Evolutionary conservation across 768 basidiomycete genomes (phyloP).

Genomic region (Mycena kentingensis): DNA sequence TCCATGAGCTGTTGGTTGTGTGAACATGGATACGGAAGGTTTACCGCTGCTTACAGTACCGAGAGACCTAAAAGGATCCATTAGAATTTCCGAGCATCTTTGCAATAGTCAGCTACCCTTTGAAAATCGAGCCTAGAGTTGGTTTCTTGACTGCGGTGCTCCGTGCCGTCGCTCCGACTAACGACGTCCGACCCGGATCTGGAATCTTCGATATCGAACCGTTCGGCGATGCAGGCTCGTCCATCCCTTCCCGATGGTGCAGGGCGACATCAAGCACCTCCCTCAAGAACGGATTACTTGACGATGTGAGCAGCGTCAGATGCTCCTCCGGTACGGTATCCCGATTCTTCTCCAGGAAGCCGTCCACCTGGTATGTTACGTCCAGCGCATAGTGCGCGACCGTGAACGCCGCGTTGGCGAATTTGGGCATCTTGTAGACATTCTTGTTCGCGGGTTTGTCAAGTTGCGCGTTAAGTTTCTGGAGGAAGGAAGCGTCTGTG

Average conservation of each 20-base stretch:
- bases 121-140: conserved; percentile 24
- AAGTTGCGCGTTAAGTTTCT: conserved; percentile 89
- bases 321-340: conserved; percentile 99
- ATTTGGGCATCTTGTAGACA: conserved; percentile 97
- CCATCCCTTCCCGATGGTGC: conserved; percentile 65
- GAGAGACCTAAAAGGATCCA: conserved; percentile 57
- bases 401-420: conserved; percentile 95
- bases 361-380: conserved; percentile 97
- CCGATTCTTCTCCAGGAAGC: conserved; percentile 97
- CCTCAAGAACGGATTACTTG: conserved; percentile 90
- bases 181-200: conserved; percentile 40
- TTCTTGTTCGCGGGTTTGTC: conserved; percentile 81
- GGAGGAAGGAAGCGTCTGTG: conserved; percentile 88
- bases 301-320: conserved; percentile 79
- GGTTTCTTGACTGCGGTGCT: conserved; percentile 21
- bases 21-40: conserved; percentile 97
- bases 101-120: conserved; percentile 18
- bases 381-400: conserved; percentile 98
- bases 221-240: conserved; percentile 68
- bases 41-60: conserved; percentile 78
- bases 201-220: conserved; percentile 75
- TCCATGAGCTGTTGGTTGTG: conserved; percentile 94
- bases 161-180: conserved; percentile 27
- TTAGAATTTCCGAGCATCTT: too few relatives aligned
- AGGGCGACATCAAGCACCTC: conserved; percentile 93